These are phyloP conservation scores for Apiotrichum gamsii DNA, from an alignment of 1,284 basidiomycete species.

Conservation along the genomic window DNA sequence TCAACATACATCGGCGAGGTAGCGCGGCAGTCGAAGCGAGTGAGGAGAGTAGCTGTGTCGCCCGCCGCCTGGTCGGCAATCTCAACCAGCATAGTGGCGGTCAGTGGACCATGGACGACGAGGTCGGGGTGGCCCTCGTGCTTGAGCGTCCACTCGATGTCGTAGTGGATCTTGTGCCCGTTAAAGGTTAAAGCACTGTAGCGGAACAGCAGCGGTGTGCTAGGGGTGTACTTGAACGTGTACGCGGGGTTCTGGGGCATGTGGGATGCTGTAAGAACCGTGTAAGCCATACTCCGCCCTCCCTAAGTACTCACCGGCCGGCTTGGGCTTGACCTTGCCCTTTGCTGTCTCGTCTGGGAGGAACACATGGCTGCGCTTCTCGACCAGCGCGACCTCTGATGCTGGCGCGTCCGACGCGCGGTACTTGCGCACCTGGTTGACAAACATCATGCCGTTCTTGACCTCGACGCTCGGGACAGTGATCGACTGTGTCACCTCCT, in stretches of 20 bases:
- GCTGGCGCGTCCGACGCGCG: constrained; percentile 49
- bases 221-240: constrained; percentile 60
- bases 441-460: constrained; percentile 72
- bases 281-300: too few species aligned
- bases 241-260: constrained; percentile 49
- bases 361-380: constrained; percentile 71
- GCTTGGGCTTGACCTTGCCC: constrained; percentile 7
- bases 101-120: constrained; percentile 74
- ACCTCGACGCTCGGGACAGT: constrained; percentile 57
- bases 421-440: constrained; percentile 53
- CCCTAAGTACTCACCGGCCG: constrained; percentile 8
- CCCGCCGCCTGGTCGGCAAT: constrained; percentile 42
- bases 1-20: constrained; percentile 66
- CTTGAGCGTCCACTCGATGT: constrained; percentile 55
- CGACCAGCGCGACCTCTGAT: constrained; percentile 53
- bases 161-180: constrained; percentile 46
- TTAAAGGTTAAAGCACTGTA: constrained; percentile 71
- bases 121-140: constrained; percentile 72
- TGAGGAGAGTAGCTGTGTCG: constrained; percentile 39
- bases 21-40: constrained; percentile 64
- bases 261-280: too few species aligned
- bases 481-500: constrained; percentile 52
- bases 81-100: constrained; percentile 69
- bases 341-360: constrained; percentile 41
- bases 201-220: constrained; percentile 66